Evolutionary conservation across 768 basidiomycete genomes (phyloP), one percentile per base, ranked within the genome.

Genomic region (Clitopilus hobsonii): DNA sequence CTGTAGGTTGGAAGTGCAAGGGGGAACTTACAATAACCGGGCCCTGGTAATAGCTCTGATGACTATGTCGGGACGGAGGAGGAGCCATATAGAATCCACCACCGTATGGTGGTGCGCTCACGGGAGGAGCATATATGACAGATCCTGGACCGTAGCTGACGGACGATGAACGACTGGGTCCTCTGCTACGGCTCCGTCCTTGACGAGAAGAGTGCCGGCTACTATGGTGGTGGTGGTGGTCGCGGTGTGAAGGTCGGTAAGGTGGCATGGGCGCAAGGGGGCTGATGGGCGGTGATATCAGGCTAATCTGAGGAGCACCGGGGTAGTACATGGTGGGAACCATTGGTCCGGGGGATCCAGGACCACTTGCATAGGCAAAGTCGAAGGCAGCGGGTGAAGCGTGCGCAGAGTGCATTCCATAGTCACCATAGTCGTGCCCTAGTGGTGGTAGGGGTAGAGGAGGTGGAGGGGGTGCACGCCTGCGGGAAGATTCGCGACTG

Each of bases 331-430:
- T 51, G 38, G 55, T 38, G 25, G 45, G 20, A n/a, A 61, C 28
- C 54, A 64, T 60, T 16, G 59, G 58, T 6, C 61, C 58, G 1
- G 63, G 61, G 5, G 57, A 59, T 23, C 51, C 36, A n/a, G 49
- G 56, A 18, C 59, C 58, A 23, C n/a, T 50, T 20, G 58, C 52
- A 14, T 62, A 64, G 30, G 49, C 32, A 36, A 59, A 58, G 18
- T 48, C 45, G 14, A 56, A 57, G 22, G 38, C 50, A 18, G 45
- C 50, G 11, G 58, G 60, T 32, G 56, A 38, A 25, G 55, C 55
- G 3, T 53, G 55, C 23, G 54, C 38, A 1, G 45, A 53, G 49
- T 64, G 56, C 18, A 54, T 57, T 29, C 38, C 52, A 16, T 26
- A 50, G 16, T 61, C 53, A 6, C 38, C 52, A 16, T 26, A 50